Conservation (phyloP, 345 rosid genomes). For the Trapa bicornis region DNA sequence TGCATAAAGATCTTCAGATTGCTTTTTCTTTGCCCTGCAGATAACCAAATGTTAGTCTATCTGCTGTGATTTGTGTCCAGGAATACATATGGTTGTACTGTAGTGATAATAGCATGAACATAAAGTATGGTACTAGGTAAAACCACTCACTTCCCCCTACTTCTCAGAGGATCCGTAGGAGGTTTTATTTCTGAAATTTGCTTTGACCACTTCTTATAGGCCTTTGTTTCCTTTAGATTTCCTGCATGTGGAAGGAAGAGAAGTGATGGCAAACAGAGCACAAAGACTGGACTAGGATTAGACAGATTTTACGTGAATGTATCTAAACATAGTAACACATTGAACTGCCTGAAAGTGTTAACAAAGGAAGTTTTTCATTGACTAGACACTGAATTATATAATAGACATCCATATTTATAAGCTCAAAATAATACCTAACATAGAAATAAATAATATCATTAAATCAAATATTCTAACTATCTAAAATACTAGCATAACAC, state of each 20-base stretch:
- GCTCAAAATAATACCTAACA: no score
- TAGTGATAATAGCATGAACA: background rate
- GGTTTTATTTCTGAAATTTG: slow-evolving; percentile 50
- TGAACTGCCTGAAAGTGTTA: background rate
- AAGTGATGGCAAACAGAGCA: background rate
- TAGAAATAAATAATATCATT: no score
- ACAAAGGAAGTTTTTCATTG: no score
- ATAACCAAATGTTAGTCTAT: slow-evolving; percentile 4
- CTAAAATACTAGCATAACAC: background rate
- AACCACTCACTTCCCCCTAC: slow-evolving; percentile 46
- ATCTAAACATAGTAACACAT: background rate
- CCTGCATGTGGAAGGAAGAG: slow-evolving; percentile 28
- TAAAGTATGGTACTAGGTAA: background rate
- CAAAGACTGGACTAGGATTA: no score
- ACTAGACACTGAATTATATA: no score
- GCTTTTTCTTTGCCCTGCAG: slow-evolving; percentile 31
- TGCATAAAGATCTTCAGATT: slow-evolving; percentile 48
- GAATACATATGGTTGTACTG: background rate
- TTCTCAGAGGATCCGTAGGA: slow-evolving; percentile 47
- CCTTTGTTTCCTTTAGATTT: slow-evolving; percentile 55
- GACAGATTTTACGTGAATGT: no score
- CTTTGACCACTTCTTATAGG: slow-evolving; percentile 74
- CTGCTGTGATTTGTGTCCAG: background rate
- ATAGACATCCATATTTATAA: no score
- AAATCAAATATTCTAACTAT: no score